Base-by-base conservation (phyloP, 805 yeast species). In the Teunomyces aglyptinius region DNA sequence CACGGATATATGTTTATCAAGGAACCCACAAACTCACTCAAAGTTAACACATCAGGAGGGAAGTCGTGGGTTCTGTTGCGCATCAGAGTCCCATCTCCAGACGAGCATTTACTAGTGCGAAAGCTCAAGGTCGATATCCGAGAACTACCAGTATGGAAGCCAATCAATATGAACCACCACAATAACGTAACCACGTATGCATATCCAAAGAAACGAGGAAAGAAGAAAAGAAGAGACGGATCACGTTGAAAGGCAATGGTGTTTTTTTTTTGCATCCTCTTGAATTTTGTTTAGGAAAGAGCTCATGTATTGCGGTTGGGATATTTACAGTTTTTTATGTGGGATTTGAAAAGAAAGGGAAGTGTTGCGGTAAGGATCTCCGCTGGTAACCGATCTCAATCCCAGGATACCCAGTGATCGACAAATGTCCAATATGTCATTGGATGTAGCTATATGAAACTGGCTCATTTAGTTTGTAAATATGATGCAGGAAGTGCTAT, bases 1-100 rank as follows among this genome's bases (percentile, higher is more conserved):
- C 62, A 60, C 36, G 68, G 70, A 13, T 67, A 65, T 46, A 67
- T 67, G 71, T 67, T 66, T 46, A 60, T 60, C n/a, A 57, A 57
- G 35, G 71, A 67, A 41, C 60, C 68, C 8, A 58, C 60, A 10
- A 63, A 53, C 44, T 54, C 65, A 5, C 47, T 62, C 19, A 60
- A 61, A 38, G 64, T 63, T n/a, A 59, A 61, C 35, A 46, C 55
- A 3, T 51, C 56, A 6, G 63, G 61, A 1, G 46, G 50, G 3
- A 57, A 58, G 43, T 58, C 62, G 18, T 62, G 65, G 65, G 65
- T 61, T 5, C 60, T 57, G 29, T 38, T 62, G 11, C 59, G 56
- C 31, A 50, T 62, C 38, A 57, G 52, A 36, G 38, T 61, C 36
- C 57, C 58, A 4, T 4, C 22, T 3, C 2, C 16, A n/a, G 39